These are phyloP conservation scores for Phanerochaete sordida DNA, from an alignment of 768 basidiomycete species.

Conservation along the genomic window DNA sequence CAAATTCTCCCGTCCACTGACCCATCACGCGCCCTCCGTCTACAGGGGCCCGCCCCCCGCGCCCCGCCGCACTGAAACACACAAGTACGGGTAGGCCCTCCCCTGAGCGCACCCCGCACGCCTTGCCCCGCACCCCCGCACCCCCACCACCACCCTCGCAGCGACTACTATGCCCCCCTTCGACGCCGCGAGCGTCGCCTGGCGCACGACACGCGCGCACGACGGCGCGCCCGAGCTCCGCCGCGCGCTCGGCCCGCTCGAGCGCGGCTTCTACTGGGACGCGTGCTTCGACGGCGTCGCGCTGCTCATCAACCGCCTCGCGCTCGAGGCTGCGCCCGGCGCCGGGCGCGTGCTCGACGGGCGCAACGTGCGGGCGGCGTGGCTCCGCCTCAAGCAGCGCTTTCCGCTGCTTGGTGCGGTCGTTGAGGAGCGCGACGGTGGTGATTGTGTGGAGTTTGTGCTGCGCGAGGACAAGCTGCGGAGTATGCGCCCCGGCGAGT, in stretches of 20 bases:
- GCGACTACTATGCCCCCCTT: background rate
- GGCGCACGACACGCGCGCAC: too few relatives aligned
- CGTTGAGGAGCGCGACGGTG: conserved; percentile 30
- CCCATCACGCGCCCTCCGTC: background rate
- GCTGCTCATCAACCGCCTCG: conserved; percentile 36
- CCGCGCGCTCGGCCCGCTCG: conserved; percentile 19
- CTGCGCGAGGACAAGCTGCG: conserved; percentile 36
- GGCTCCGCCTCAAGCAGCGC: conserved; percentile 43
- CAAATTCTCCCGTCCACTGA: background rate
- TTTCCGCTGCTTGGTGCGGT: conserved; percentile 47
- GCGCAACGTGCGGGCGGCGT: conserved; percentile 38
- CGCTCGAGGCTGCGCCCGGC: conserved; percentile 31
- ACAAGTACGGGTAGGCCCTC: background rate
- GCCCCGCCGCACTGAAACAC: background rate
- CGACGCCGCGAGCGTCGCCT: background rate
- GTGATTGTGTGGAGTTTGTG: conserved; percentile 33
- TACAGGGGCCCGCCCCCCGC: background rate
- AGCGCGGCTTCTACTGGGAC: conserved; percentile 22
- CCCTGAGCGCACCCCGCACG: background rate
- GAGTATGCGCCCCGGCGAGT: conserved; percentile 32
- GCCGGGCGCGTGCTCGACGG: conserved; percentile 23
- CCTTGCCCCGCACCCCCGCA: background rate
- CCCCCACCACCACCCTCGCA: background rate
- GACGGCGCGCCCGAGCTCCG: too few relatives aligned
- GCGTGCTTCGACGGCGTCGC: conserved; percentile 30